These are phyloP conservation scores for Talaromyces sp. DNA, from an alignment of 2,329 filamentous ascomycete genomes.

Conservation along the genomic window DNA sequence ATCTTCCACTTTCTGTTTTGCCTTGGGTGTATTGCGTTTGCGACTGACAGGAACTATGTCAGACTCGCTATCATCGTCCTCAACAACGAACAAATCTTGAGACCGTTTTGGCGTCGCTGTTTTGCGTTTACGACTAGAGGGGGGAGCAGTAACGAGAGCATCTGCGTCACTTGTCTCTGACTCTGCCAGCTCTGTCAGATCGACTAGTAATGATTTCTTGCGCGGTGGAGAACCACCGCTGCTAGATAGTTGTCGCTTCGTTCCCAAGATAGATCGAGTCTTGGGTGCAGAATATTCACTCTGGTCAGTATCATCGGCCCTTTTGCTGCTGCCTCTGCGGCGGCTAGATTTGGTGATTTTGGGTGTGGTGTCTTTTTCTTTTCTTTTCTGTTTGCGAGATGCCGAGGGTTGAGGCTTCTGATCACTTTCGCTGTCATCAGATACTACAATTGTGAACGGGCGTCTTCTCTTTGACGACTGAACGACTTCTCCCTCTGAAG, in stretches of 20 bases:
- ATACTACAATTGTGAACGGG: background rate
- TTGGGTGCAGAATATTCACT: background rate
- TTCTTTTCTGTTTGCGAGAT: background rate
- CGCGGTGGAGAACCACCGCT: slow-evolving; percentile 1
- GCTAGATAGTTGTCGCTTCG: background rate
- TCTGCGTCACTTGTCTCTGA: slow-evolving; percentile 27
- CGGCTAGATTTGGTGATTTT: background rate
- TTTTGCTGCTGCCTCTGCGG: background rate
- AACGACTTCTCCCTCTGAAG: slow-evolving; percentile 4
- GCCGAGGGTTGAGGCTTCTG: background rate
- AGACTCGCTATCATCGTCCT: slow-evolving; percentile 24
- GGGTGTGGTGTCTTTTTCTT: background rate
- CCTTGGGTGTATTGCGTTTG: background rate
- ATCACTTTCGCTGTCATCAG: slow-evolving; percentile 2
- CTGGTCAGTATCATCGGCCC: background rate
- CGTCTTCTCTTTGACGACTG: slow-evolving; percentile 8
- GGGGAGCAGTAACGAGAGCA: slow-evolving; percentile 20
- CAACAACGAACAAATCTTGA: slow-evolving; percentile 16
- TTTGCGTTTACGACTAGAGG: slow-evolving; percentile 22
- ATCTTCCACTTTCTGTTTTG: background rate
- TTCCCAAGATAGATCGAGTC: background rate
- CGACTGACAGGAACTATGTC: slow-evolving; percentile 13
- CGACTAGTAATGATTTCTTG: slow-evolving; percentile 10
- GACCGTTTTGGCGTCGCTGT: slow-evolving; percentile 17
- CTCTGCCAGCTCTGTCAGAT: slow-evolving; percentile 17